phyloP scores from a whole-genome alignment of 306 rosid genomes.

The Luffa acutangula region DNA sequence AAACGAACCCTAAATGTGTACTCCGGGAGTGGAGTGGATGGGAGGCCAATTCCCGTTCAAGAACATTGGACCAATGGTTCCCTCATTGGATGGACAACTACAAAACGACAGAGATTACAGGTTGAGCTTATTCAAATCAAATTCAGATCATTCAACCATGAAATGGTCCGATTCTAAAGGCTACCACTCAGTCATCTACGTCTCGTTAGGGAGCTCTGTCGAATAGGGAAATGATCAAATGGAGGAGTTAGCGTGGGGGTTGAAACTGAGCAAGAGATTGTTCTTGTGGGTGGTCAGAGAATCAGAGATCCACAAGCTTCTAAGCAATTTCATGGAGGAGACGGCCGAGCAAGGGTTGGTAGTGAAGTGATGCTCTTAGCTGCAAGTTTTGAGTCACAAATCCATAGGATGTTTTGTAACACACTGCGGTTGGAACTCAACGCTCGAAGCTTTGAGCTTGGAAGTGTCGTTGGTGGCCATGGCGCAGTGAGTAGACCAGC shows the following conservation, averaged over 20 bases:
- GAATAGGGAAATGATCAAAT: neutral
- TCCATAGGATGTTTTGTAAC: constrained; percentile 22
- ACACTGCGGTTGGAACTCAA: constrained; percentile 34
- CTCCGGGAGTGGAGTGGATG: constrained; percentile 18
- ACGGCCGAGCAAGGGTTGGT: neutral
- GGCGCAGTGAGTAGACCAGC: constrained; percentile 21
- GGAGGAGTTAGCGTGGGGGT: neutral
- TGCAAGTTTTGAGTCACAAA: constrained; percentile 16
- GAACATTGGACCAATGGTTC: constrained; percentile 27
- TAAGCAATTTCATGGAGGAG: neutral
- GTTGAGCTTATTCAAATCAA: neutral
- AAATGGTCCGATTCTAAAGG: constrained; percentile 14
- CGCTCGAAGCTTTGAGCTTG: constrained; percentile 18
- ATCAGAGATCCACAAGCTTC: neutral
- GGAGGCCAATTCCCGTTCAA: neutral
- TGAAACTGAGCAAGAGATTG: neutral
- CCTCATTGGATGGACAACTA: constrained; percentile 9
- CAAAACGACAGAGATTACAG: constrained; percentile 18
- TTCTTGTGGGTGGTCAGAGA: constrained; percentile 4
- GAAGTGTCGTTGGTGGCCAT: constrained; percentile 22
- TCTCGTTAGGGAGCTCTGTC: neutral
- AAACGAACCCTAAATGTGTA: too few species aligned
- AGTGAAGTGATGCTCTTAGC: constrained; percentile 16
- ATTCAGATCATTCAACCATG: neutral
- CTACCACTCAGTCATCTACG: neutral